phyloP scores from a whole-genome alignment of 2,329 filamentous ascomycete genomes.

The Fusarium kyushuense region DNA sequence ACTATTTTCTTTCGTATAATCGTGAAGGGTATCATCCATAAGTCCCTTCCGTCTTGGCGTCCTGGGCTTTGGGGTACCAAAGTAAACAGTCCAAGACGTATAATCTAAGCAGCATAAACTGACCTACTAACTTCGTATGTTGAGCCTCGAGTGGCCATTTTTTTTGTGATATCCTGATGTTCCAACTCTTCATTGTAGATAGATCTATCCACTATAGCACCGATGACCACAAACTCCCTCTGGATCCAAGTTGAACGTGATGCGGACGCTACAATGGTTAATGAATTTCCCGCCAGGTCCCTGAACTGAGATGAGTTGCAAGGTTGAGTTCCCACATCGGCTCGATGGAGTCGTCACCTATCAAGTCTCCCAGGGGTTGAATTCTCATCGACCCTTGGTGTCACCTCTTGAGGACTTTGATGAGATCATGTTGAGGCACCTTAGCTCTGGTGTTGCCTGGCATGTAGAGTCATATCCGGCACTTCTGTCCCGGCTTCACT shows the following conservation, averaged over 20 bases:
- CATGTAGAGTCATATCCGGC: neutral
- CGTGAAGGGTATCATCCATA: conserved; percentile 25
- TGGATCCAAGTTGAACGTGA: neutral
- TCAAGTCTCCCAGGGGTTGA: neutral
- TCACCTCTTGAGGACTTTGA: neutral
- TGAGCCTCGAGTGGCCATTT: too few relatives aligned
- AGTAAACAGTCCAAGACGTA: too few relatives aligned
- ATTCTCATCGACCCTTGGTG: neutral
- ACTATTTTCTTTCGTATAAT: conserved; percentile 19
- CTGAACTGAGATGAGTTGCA: neutral
- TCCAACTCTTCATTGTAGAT: neutral
- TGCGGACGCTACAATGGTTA: too few relatives aligned
- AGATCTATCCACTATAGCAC: neutral
- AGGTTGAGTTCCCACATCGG: neutral
- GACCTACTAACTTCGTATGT: too few relatives aligned
- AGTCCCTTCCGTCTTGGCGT: neutral
- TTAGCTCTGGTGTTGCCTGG: neutral
- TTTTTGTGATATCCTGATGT: too few relatives aligned
- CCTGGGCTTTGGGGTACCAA: too few relatives aligned
- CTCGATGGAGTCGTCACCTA: neutral
- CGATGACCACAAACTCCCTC: too few relatives aligned
- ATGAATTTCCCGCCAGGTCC: neutral
- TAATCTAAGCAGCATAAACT: too few relatives aligned
- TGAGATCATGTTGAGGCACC: neutral
- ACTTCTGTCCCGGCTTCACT: neutral